A percentile compares a stretch with the other conserved stretches of the same genome.
Conservation (phyloP, 2,329 filamentous ascomycete genomes). For the Metarhizium robertsii region DNA sequence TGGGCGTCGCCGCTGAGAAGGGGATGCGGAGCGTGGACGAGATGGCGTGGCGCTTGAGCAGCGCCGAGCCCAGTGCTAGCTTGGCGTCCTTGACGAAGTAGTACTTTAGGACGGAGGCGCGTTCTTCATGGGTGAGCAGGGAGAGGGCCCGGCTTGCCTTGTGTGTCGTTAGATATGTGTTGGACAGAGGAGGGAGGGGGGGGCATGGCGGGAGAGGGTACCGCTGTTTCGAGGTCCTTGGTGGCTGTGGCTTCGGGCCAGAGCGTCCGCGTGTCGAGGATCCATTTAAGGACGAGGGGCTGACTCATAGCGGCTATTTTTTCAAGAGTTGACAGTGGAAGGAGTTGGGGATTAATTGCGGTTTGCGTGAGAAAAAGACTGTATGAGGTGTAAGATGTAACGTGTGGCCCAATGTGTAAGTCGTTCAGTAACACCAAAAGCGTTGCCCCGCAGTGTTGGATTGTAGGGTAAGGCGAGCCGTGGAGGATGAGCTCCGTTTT, state of each 20-base stretch:
- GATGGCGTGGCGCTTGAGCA: conserved; percentile 65
- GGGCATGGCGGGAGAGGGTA: conserved; percentile 19
- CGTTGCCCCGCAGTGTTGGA: too few relatives aligned
- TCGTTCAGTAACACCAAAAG: too few relatives aligned
- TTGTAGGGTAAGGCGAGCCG: too few relatives aligned
- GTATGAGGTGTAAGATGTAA: too few relatives aligned
- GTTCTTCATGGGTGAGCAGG: conserved; percentile 46
- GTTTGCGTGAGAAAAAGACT: too few relatives aligned
- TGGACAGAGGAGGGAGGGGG: conserved; percentile 1
- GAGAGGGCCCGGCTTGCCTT: conserved; percentile 46
- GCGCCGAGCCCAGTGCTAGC: conserved; percentile 61
- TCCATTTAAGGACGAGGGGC: conserved; percentile 46
- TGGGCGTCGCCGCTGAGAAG: conserved; percentile 50
- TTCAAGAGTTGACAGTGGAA: too few relatives aligned
- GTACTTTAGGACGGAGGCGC: conserved; percentile 47
- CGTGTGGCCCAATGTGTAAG: too few relatives aligned
- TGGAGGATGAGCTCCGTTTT: too few relatives aligned
- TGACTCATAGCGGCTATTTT: not conserved
- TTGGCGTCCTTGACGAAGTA: conserved; percentile 64
- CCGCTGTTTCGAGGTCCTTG: conserved; percentile 34
- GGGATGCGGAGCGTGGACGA: conserved; percentile 46
- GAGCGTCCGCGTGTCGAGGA: conserved; percentile 49
- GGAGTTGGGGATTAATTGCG: too few relatives aligned
- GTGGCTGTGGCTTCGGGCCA: conserved; percentile 46
- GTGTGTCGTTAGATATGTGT: not conserved